These are phyloP conservation scores for Chaetothyriales sp. DNA, from an alignment of 2,329 filamentous ascomycete species.

Conservation along the genomic window DNA sequence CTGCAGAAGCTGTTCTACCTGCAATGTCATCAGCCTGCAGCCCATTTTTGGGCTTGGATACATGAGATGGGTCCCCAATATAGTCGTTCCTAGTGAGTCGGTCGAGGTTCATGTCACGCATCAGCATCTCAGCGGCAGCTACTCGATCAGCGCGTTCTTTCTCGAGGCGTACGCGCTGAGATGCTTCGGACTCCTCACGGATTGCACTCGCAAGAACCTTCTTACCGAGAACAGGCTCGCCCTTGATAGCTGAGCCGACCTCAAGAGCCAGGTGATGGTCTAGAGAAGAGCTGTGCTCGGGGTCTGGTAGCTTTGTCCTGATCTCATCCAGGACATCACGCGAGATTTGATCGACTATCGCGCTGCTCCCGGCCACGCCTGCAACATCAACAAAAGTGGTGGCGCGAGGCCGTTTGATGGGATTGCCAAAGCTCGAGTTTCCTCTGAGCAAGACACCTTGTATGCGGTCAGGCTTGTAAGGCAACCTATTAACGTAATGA, in stretches of 20 bases:
- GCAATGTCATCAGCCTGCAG: background rate
- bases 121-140: background rate
- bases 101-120: background rate
- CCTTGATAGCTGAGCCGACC: background rate
- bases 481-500: background rate
- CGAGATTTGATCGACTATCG: background rate
- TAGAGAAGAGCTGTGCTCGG: background rate
- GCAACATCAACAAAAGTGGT: background rate
- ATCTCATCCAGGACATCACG: background rate
- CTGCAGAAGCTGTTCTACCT: background rate
- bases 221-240: background rate
- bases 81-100: background rate
- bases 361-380: background rate
- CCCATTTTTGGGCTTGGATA: background rate
- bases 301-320: background rate
- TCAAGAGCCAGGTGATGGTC: background rate
- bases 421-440: background rate
- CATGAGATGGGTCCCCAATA: background rate
- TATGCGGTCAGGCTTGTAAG: background rate
- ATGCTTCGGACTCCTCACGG: background rate
- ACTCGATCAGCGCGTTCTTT: background rate
- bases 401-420: background rate
- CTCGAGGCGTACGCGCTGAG: background rate
- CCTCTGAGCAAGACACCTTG: background rate
- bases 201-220: background rate